A percentile compares a stretch with the other conserved stretches of the same genome.
Conservation (phyloP, 345 rosid genomes). For the Euphorbia lathyris region DNA sequence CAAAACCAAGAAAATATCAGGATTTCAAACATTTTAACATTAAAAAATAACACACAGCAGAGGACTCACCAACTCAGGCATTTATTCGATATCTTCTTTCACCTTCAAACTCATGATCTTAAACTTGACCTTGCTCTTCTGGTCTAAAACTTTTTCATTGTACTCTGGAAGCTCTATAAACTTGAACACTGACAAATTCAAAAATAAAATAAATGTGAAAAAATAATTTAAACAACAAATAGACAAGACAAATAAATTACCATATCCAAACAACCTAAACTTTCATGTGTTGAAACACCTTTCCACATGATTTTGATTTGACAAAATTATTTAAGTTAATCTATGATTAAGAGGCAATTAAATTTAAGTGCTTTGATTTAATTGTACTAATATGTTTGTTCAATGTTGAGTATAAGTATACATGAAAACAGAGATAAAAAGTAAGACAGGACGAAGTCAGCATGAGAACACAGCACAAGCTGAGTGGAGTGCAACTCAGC, state of each 20-base stretch:
- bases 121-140: constrained; percentile 30
- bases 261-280: background rate
- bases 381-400: too few relatives aligned
- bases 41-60: background rate
- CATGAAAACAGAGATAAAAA: too few relatives aligned
- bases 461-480: too few relatives aligned
- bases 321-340: too few relatives aligned
- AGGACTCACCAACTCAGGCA: constrained; percentile 30
- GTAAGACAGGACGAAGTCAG: too few relatives aligned
- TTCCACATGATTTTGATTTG: too few relatives aligned
- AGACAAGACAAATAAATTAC: background rate
- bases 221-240: background rate
- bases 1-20: background rate
- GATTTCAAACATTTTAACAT: background rate
- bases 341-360: too few relatives aligned
- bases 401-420: too few relatives aligned
- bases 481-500: too few relatives aligned
- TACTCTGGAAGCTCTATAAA: constrained; percentile 31
- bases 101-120: constrained; percentile 37
- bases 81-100: constrained; percentile 27
- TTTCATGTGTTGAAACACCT: too few relatives aligned
- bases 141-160: constrained; percentile 24
- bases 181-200: constrained; percentile 28
- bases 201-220: background rate
- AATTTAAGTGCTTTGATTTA: too few relatives aligned